These are phyloP conservation scores for Fistulinella cinereoalba DNA, from an alignment of 1,284 basidiomycete genomes.

Conservation along the genomic window DNA sequence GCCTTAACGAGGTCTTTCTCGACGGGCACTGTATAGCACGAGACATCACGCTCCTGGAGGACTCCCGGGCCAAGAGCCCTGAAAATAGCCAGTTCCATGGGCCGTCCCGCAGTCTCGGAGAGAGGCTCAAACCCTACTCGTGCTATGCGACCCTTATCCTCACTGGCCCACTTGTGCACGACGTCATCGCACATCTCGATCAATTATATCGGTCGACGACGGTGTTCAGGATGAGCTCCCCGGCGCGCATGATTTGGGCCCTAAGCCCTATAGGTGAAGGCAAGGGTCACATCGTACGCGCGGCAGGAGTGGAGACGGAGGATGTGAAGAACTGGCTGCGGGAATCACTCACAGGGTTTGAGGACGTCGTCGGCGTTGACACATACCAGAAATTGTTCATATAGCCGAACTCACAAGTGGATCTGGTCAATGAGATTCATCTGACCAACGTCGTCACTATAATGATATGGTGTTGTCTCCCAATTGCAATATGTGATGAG, in stretches of 20 bases:
- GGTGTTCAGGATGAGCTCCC: conserved; percentile 55
- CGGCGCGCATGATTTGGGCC: conserved; percentile 76
- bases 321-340: conserved; percentile 68
- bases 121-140: conserved; percentile 70
- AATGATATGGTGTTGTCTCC: too few relatives aligned
- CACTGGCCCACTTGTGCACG: conserved; percentile 57
- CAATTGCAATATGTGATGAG: too few relatives aligned
- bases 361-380: conserved; percentile 58
- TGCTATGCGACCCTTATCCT: conserved; percentile 85
- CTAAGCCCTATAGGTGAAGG: conserved; percentile 50
- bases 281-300: conserved; percentile 59
- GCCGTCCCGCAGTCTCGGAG: conserved; percentile 56
- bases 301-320: conserved; percentile 73
- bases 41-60: conserved; percentile 76
- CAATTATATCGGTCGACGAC: conserved; percentile 53
- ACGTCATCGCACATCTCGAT: conserved; percentile 45
- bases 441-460: too few relatives aligned
- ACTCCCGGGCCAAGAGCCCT: conserved; percentile 20
- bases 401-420: conserved; percentile 21
- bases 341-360: conserved; percentile 48
- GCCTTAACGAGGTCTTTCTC: conserved; percentile 80
- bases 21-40: conserved; percentile 63
- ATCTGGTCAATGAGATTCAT: too few relatives aligned
- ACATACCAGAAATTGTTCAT: conserved; percentile 62
- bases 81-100: too few relatives aligned